These are phyloP conservation scores for Leucocoprinus sp. DNA, from an alignment of 768 basidiomycete genomes.

Conservation along the genomic window DNA sequence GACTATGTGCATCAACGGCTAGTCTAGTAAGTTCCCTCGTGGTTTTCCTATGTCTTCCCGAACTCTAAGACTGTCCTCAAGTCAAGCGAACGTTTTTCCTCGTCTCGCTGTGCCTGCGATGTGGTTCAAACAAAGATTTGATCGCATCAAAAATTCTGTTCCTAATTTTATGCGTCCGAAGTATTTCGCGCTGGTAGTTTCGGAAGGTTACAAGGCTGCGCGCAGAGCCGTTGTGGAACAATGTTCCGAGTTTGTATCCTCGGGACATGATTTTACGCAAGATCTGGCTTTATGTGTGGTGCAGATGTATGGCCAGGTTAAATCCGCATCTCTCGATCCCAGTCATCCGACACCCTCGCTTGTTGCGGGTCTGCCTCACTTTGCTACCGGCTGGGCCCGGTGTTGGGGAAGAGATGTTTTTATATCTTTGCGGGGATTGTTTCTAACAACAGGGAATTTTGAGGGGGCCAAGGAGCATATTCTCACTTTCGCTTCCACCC, in stretches of 20 bases:
- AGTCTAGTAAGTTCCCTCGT: slow-evolving; percentile 43
- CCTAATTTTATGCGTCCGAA: slow-evolving; percentile 91
- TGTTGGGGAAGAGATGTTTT: slow-evolving; percentile 97
- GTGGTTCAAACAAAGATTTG: slow-evolving; percentile 89
- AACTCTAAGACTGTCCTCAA: slow-evolving; percentile 21
- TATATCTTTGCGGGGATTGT: slow-evolving; percentile 88
- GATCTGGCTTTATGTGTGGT: slow-evolving; percentile 78
- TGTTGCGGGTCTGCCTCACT: slow-evolving; percentile 94
- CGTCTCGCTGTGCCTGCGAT: slow-evolving; percentile 59
- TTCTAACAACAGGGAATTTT: slow-evolving; percentile 88
- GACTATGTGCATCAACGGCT: slow-evolving; percentile 78
- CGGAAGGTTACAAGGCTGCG: slow-evolving; percentile 88
- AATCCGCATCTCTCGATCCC: slow-evolving; percentile 85
- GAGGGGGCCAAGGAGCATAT: slow-evolving; percentile 85
- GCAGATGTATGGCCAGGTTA: slow-evolving; percentile 88
- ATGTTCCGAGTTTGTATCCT: slow-evolving; percentile 76
- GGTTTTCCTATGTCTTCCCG: neutral
- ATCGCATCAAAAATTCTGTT: slow-evolving; percentile 61
- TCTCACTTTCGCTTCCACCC: slow-evolving; percentile 82
- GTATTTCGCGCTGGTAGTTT: slow-evolving; percentile 89
- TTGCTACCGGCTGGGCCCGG: slow-evolving; percentile 87
- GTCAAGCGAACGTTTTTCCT: slow-evolving; percentile 57
- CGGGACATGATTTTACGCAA: slow-evolving; percentile 85
- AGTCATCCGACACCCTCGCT: slow-evolving; percentile 64
- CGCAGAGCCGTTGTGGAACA: slow-evolving; percentile 79